Evolutionary conservation across 225 moss, liverwort and hornwort species (phyloP).

Genomic region (Straminergon stramineum): DNA sequence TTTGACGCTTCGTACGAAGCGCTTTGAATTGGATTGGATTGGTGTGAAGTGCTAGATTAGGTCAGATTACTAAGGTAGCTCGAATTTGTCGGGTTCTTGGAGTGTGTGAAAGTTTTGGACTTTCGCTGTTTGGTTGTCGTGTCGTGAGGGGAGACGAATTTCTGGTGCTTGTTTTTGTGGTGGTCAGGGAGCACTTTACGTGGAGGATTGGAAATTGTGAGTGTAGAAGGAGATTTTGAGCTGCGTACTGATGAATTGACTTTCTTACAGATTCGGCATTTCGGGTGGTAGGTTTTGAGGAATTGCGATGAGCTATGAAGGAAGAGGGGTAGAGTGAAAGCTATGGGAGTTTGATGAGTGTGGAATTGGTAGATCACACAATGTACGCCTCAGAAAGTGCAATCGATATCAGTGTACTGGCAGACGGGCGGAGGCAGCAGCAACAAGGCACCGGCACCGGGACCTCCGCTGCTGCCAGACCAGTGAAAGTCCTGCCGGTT

Average conservation of each 20-base stretch:
- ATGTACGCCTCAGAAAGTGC: conserved; percentile 33
- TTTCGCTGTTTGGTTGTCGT: not conserved
- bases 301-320: not conserved
- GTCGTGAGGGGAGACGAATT: not conserved
- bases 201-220: not conserved
- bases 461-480: not conserved
- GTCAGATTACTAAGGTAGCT: not conserved
- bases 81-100: not conserved
- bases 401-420: conserved; percentile 1
- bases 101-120: not conserved
- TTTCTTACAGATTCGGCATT: not conserved
- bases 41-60: not conserved
- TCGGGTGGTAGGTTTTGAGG: not conserved
- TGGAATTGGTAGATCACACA: not conserved
- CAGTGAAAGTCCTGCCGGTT: conserved; percentile 32
- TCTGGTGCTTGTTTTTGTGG: not conserved
- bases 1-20: not conserved
- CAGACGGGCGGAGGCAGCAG: not conserved
- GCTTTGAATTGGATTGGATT: not conserved
- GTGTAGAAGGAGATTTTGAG: not conserved
- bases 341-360: not conserved
- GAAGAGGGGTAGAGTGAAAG: not conserved
- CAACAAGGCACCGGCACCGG: not conserved
- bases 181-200: not conserved
- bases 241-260: not conserved